Percentiles rank a stretch among this genome's conserved stretches.
phyloP scores from a whole-genome alignment of 2,329 filamentous ascomycete genomes.

The Alternaria triticimaculans region DNA sequence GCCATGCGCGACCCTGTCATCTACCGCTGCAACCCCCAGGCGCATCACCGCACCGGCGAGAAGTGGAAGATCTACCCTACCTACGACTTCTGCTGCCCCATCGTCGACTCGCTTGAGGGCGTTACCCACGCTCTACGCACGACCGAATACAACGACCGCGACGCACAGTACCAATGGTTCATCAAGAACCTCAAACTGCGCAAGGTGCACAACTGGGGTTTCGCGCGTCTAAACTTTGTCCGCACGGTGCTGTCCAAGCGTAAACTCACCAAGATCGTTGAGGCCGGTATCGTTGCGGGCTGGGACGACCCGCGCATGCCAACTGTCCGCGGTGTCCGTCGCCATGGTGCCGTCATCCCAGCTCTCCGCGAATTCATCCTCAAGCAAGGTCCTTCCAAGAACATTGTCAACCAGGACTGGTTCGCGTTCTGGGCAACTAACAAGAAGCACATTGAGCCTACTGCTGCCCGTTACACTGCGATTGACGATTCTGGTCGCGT shows the following conservation, averaged over 20 bases:
- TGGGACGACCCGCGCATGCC: constrained; percentile 91
- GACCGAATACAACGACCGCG: constrained; percentile 86
- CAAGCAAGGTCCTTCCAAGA: constrained; percentile 82
- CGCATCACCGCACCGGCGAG: constrained; percentile 78
- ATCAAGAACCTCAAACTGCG: constrained; percentile 75
- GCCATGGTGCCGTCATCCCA: constrained; percentile 79
- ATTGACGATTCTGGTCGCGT: constrained; percentile 75
- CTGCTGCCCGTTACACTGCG: constrained; percentile 57
- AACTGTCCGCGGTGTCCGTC: constrained; percentile 78
- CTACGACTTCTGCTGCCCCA: constrained; percentile 85
- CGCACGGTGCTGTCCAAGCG: constrained; percentile 83
- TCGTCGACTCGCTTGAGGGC: constrained; percentile 80
- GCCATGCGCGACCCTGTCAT: constrained; percentile 96
- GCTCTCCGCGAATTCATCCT: constrained; percentile 84
- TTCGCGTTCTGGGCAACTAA: constrained; percentile 65
- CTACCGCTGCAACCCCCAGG: constrained; percentile 83
- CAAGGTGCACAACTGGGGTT: constrained; percentile 84
- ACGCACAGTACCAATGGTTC: constrained; percentile 89
- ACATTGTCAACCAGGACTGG: constrained; percentile 87
- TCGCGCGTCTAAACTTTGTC: constrained; percentile 84
- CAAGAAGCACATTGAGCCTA: constrained; percentile 60
- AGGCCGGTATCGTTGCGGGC: constrained; percentile 76
- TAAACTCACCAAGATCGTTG: constrained; percentile 83
- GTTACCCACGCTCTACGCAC: constrained; percentile 84
- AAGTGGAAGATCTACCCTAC: constrained; percentile 88